Evolutionary conservation across 495 filamentous ascomycete genomes (phyloP).

Genomic region (Aspergillus avenaceus): DNA sequence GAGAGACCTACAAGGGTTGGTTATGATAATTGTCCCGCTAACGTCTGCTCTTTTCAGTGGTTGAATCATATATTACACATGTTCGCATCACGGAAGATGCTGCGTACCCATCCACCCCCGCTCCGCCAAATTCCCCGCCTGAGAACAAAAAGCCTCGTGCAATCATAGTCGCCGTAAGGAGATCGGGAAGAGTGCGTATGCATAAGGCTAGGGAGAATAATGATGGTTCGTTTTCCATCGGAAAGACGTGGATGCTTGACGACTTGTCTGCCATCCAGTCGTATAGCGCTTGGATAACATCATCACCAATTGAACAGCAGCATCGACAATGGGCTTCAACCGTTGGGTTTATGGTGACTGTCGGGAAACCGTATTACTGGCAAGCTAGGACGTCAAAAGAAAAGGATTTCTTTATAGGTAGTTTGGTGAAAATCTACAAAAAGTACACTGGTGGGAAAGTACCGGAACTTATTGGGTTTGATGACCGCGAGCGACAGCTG

Average conservation of each 20-base stretch:
- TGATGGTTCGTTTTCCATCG: conserved; percentile 92
- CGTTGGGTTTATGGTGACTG: conserved; percentile 80
- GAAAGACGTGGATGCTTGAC: conserved; percentile 95
- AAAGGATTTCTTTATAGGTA: conserved; percentile 96
- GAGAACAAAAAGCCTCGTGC: conserved; percentile 83
- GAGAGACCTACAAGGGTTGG: neutral
- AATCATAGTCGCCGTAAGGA: conserved; percentile 88
- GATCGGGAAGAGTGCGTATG: conserved; percentile 86
- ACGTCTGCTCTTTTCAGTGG: conserved; percentile 46
- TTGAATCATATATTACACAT: conserved; percentile 97
- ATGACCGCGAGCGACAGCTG: conserved; percentile 68
- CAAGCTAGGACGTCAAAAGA: conserved; percentile 86
- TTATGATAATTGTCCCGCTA: conserved; percentile 1
- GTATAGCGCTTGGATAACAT: conserved; percentile 53
- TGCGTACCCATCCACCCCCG: conserved; percentile 76
- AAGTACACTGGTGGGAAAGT: conserved; percentile 90
- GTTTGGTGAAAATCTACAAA: conserved; percentile 87
- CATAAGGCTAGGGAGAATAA: conserved; percentile 95
- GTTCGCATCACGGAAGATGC: conserved; percentile 84
- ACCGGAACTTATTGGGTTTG: conserved; percentile 79
- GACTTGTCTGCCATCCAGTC: conserved; percentile 79
- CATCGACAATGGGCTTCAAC: conserved; percentile 73
- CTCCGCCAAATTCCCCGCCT: conserved; percentile 64
- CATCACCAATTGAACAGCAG: conserved; percentile 55
- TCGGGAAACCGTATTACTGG: conserved; percentile 97